A percentile compares a stretch with the other conserved stretches of the same genome.
phyloP scores from a whole-genome alignment of 2,329 filamentous ascomycete genomes.

The Aureobasidium sp. region DNA sequence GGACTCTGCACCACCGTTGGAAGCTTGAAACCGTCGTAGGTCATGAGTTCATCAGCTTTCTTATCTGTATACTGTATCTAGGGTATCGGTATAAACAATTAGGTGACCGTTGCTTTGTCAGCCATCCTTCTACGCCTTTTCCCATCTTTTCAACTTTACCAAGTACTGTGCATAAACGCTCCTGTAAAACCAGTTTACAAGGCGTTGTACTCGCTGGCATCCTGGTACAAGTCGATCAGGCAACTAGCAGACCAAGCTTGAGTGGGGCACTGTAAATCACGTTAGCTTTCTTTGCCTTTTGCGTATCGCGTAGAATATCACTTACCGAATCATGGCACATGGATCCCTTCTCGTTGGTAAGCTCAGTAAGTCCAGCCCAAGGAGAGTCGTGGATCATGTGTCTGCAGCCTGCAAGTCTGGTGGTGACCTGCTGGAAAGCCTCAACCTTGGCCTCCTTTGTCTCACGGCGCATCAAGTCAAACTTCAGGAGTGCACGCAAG shows the following conservation, averaged over 20 bases:
- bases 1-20: not conserved
- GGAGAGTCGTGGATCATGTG: constrained; percentile 67
- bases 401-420: constrained; percentile 74
- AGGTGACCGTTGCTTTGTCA: not conserved
- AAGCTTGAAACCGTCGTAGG: constrained; percentile 2
- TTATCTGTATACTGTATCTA: constrained; percentile 1
- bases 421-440: constrained; percentile 89
- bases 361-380: constrained; percentile 86
- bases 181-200: not conserved
- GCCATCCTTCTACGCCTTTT: not conserved
- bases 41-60: not conserved
- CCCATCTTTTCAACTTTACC: not conserved
- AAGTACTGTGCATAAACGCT: not conserved
- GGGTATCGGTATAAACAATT: constrained; percentile 1
- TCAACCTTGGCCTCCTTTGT: constrained; percentile 66
- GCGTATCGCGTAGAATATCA: constrained; percentile 22
- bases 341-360: constrained; percentile 84
- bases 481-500: constrained; percentile 80
- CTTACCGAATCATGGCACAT: constrained; percentile 81
- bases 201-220: constrained; percentile 50
- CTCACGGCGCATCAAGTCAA: constrained; percentile 68
- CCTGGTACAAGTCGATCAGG: constrained; percentile 91
- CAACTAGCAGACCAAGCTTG: constrained; percentile 96
- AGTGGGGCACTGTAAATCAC: constrained; percentile 62
- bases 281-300: constrained; percentile 24